Conservation (phyloP, 2,329 filamentous ascomycete species). For the Zopfia rhizophila region DNA sequence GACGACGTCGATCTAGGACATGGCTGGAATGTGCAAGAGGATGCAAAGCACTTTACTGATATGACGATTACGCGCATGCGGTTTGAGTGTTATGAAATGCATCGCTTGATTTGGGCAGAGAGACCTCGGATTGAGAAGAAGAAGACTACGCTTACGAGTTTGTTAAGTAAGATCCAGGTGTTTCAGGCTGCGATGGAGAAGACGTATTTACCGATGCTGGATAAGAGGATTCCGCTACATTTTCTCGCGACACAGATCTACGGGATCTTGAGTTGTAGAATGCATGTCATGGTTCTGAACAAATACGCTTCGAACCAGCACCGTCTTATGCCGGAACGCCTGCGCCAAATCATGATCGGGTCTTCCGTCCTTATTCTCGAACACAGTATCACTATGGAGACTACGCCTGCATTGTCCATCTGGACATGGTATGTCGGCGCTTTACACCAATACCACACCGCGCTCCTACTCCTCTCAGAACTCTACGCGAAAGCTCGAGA, state of each 20-base stretch:
- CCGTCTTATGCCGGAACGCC: conserved; percentile 67
- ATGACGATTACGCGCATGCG: conserved; percentile 74
- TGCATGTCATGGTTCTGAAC: conserved; percentile 75
- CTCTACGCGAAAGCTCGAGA: conserved; percentile 68
- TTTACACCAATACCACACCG: conserved; percentile 77
- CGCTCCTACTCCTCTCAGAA: conserved; percentile 75
- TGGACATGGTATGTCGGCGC: conserved; percentile 79
- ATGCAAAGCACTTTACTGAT: conserved; percentile 71
- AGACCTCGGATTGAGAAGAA: conserved; percentile 71
- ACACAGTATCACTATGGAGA: conserved; percentile 65
- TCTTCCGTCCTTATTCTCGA: conserved; percentile 67
- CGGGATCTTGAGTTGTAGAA: conserved; percentile 69
- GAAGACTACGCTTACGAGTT: conserved; percentile 69
- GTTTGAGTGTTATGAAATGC: conserved; percentile 79
- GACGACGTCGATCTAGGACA: conserved; percentile 70
- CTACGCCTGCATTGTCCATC: conserved; percentile 60
- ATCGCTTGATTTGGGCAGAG: conserved; percentile 76
- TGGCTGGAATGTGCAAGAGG: conserved; percentile 48
- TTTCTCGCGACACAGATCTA: conserved; percentile 72
- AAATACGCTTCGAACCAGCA: conserved; percentile 68
- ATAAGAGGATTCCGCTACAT: conserved; percentile 71
- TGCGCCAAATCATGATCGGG: conserved; percentile 72
- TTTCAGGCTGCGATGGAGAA: conserved; percentile 73
- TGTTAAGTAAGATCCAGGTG: conserved; percentile 74
- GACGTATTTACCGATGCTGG: conserved; percentile 72